These are phyloP conservation scores for Auricularia sp. DNA, from an alignment of 768 basidiomycete genomes.

Conservation along the genomic window DNA sequence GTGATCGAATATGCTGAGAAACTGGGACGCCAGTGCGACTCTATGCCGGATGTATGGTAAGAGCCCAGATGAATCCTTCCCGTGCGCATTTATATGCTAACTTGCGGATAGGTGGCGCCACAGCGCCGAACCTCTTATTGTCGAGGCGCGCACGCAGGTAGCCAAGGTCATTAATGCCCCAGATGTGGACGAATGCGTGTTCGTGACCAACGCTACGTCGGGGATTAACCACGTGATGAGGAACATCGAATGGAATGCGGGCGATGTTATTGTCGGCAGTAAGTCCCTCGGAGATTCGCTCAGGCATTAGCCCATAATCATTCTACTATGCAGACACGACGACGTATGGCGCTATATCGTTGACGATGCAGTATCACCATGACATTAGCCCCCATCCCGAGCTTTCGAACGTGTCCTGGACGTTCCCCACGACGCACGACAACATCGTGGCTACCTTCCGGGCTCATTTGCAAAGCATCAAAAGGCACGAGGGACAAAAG, in stretches of 20 bases:
- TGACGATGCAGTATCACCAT: conserved; percentile 40
- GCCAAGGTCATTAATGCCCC: conserved; percentile 21
- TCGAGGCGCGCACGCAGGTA: conserved; percentile 15
- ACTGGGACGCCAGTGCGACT: conserved; percentile 20
- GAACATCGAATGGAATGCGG: conserved; percentile 57
- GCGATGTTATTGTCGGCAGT: conserved; percentile 60
- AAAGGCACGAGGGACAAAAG: conserved; percentile 25
- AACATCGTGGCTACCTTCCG: conserved; percentile 45
- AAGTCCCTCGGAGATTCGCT: conserved; percentile 2
- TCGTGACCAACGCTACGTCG: conserved; percentile 51
- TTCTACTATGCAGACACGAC: conserved; percentile 32
- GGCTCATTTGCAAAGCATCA: conserved; percentile 24
- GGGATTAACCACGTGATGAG: conserved; percentile 57
- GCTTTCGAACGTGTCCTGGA: conserved; percentile 35
- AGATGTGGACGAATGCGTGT: conserved; percentile 20
- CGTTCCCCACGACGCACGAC: conserved; percentile 47
- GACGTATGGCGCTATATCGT: conserved; percentile 45
- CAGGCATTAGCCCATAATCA: background rate
- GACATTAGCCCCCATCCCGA: conserved; percentile 48
- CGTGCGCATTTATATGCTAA: background rate
- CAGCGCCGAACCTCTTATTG: conserved; percentile 16
- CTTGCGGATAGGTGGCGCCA: conserved; percentile 15
- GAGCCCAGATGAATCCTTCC: background rate
- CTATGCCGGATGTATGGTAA: conserved; percentile 19
- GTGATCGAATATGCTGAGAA: conserved; percentile 18